Percentiles rank a stretch among this genome's conserved stretches.
phyloP scores from a whole-genome alignment of 176 grass and related monocot genomes.

The Oryza meyeriana region DNA sequence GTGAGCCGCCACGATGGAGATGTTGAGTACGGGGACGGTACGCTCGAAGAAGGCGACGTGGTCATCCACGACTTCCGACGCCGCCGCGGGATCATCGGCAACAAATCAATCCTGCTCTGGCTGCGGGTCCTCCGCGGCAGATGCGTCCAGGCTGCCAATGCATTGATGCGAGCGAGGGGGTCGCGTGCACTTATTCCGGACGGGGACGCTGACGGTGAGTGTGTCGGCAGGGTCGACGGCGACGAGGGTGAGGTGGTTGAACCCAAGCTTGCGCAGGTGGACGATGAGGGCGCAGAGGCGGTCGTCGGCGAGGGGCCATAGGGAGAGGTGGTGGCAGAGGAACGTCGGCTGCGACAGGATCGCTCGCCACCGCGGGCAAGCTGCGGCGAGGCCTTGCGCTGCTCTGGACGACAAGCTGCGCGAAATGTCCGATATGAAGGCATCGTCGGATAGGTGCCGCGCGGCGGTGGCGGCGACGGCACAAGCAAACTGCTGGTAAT shows the following conservation, averaged over 20 bases:
- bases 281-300: neutral
- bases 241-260: neutral
- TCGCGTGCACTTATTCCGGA: neutral
- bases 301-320: neutral
- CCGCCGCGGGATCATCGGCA: too few species aligned
- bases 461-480: too few species aligned
- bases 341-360: neutral
- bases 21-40: slow-evolving; percentile 7
- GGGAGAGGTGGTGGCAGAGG: slow-evolving; percentile 14
- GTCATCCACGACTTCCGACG: too few species aligned
- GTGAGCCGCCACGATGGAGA: slow-evolving; percentile 8
- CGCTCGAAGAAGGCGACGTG: neutral
- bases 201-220: neutral
- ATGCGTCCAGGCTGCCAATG: too few species aligned
- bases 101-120: too few species aligned
- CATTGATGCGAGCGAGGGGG: too few species aligned
- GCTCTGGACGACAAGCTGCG: neutral
- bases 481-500: too few species aligned
- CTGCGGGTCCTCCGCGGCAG: too few species aligned
- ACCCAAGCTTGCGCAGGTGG: neutral
- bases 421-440: neutral
- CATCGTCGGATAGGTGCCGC: neutral
- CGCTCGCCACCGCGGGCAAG: slow-evolving; percentile 6
- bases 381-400: neutral
- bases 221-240: neutral